These are phyloP conservation scores for Zymoseptoria brevis DNA, from an alignment of 2,329 filamentous ascomycete species.

Conservation along the genomic window DNA sequence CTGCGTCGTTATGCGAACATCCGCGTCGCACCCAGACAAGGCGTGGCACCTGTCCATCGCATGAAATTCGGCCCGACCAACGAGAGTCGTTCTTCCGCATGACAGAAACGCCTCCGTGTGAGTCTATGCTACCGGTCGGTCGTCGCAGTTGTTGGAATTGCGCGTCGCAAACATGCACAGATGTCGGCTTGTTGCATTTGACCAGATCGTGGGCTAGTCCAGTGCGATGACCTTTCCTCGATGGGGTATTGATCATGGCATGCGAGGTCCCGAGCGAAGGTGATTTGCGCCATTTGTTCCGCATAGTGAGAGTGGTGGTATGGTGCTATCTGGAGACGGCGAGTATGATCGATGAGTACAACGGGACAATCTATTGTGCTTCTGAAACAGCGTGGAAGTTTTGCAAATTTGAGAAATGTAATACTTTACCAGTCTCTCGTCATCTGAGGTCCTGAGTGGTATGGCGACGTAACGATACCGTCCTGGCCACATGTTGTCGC, in stretches of 20 bases:
- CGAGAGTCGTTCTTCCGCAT: neutral
- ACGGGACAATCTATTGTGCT: neutral
- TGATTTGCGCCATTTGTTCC: neutral
- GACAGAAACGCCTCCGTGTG: neutral
- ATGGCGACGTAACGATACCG: neutral
- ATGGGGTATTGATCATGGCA: neutral
- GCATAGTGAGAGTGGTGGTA: neutral
- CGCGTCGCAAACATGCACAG: constrained; percentile 3
- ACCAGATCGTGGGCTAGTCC: neutral
- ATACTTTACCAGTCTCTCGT: neutral
- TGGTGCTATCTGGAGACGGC: neutral
- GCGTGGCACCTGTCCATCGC: neutral
- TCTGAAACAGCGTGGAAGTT: neutral
- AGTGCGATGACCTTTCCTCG: neutral
- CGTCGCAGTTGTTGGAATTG: neutral
- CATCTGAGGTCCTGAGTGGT: neutral
- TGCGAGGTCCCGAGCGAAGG: neutral
- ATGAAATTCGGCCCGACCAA: constrained; percentile 1
- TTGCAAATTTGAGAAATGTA: neutral
- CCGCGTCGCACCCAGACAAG: neutral
- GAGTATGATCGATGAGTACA: neutral
- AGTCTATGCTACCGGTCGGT: neutral
- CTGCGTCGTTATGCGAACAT: neutral
- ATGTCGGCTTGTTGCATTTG: neutral
- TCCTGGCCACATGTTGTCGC: neutral